phyloP scores from a whole-genome alignment of 179 eudicot genomes.

The Gypsophila paniculata region DNA sequence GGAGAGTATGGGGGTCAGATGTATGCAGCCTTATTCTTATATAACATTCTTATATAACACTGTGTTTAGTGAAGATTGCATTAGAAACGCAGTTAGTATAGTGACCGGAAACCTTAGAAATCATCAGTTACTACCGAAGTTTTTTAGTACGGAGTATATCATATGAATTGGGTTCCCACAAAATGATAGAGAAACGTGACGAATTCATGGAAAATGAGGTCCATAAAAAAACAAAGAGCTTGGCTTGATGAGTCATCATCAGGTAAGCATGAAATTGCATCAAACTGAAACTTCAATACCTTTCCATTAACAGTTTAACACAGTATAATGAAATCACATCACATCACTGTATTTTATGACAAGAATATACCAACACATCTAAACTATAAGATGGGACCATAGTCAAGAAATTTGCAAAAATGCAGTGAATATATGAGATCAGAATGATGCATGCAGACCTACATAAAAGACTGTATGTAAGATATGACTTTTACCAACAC shows the following conservation, averaged over 20 bases:
- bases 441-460: constrained; percentile 15
- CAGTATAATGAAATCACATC: constrained; percentile 16
- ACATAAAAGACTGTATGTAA: background rate
- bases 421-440: constrained; percentile 2
- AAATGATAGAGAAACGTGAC: too few species aligned
- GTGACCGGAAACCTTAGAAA: too few species aligned
- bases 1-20: too few species aligned
- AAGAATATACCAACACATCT: constrained; percentile 8
- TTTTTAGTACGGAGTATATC: too few species aligned
- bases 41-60: too few species aligned
- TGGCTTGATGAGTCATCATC: background rate
- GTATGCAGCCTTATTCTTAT: too few species aligned
- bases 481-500: constrained; percentile 15
- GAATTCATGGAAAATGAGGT: too few species aligned
- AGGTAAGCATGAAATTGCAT: background rate
- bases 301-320: background rate
- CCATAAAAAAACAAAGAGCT: background rate
- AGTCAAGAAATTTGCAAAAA: constrained; percentile 9
- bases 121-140: too few species aligned
- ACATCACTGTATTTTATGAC: constrained; percentile 18
- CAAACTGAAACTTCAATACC: background rate
- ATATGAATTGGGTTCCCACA: too few species aligned
- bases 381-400: constrained; percentile 12
- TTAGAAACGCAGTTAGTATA: too few species aligned
- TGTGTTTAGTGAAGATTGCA: too few species aligned